Evolutionary conservation across 495 filamentous ascomycete species (phyloP), one percentile per base, ranked within the genome.

Genomic region (Penicillium bialowiezense): DNA sequence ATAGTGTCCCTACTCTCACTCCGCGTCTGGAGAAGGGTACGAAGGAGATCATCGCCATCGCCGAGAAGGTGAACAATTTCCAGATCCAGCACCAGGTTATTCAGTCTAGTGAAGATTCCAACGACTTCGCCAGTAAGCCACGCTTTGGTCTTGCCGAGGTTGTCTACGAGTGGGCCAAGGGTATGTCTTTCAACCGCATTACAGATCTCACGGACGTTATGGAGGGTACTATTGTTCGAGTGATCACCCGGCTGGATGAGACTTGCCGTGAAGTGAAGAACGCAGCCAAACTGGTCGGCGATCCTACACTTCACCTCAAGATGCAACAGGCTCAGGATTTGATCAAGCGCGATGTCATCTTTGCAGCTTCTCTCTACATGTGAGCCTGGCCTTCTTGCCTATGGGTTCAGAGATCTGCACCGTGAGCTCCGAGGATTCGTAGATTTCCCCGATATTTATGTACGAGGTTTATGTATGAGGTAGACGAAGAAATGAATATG

Each of bases 101-200:
- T 55, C 83, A 95, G 48, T 86, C 87, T 10, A 78, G 83, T 37
- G 95, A 97, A 39, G 91, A 96, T 58, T 83, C 81, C 48, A 95
- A 91, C 62, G 91, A 98, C 65, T 97, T 97, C 57, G 88, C 87
- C 36, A 89, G 81, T 54, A 75, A 84, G 34, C 89, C 90, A 7
- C 79, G 91, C 12, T 98, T 98, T 62, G 92, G 91, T 0, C 78
- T 98, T 39, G 89, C 95, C 58, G 95, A 98, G 67, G 95, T 98
- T 0, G 93, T 98, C 13, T 96, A 97, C 64, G 93, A 98, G 70
- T 98, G 93, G 93, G 95, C 93, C 1, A 79, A 88, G 47, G 93
- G 93, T 17, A 96, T 97, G 90, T 88, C 88, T 24, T 98, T 98
- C 78, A 95, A 91, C 67, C 91, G 95, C 44, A 98, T 98, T 56